Evolutionary conservation across 345 rosid species (phyloP), one percentile per base, ranked within the genome.

Genomic region (Linum trigynum): DNA sequence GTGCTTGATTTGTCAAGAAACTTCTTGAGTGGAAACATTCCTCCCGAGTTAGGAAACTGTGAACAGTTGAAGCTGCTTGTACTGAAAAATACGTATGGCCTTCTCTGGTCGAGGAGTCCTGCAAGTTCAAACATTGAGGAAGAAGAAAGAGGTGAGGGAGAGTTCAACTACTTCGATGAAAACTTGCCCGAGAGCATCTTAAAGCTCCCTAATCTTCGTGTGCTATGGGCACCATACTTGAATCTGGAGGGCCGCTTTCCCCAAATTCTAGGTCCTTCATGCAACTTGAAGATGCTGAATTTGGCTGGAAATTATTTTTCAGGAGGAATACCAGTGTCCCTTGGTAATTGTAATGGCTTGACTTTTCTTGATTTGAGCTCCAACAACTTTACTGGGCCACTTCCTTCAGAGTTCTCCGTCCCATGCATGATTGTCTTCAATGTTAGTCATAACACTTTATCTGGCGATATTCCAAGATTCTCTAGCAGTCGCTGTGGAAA

Each of bases 291-390:
- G 80, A 78, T 81, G 73, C 71, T 81, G 64, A 81, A 78, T 67
- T 65, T 78, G 66, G 80, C 82, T 0, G 75, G 74, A 32, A 81
- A 81, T 74, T 78, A 51, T 66, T 72, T 81, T 41, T 61, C 67
- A 2, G 85, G 82, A 55, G 69, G 65, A 41, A 57, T 81, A 8
- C 80, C 85, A 1, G 57, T 9, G 3, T 64, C 75, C 1, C 65
- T 81, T 42, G 62, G 73, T 62, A 67, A 56, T 62, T 71, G 80
- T 65, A 74, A 69, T 55, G 65, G 76, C 73, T 72, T 81, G 57
- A 69, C 67, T 67, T 81, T 81, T 71, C 77, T 81, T 32, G 80
- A 81, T 66, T 67, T 81, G 73, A 81, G 82, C 75, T 78, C 80
- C 32, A 81, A 78, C 64, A 76, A 78, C 69, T 70, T 81, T 68